Conservation (phyloP, 139 green algal genomes). For the Closterium sp. region DNA sequence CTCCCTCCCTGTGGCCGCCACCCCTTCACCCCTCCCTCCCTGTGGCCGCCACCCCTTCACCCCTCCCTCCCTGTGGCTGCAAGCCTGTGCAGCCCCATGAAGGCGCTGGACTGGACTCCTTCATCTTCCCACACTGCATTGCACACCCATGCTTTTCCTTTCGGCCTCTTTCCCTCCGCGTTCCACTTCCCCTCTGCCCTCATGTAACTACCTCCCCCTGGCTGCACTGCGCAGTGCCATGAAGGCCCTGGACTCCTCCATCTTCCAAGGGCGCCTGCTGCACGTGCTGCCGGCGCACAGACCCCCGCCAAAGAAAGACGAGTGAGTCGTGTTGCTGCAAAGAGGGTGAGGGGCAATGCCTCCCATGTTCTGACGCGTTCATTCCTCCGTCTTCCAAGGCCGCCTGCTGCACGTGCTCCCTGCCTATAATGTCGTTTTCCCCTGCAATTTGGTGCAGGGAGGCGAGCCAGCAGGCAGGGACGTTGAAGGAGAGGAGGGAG, state of each 20-base stretch:
- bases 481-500: slow-evolving; percentile 72
- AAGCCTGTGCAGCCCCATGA: background rate
- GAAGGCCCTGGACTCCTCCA: slow-evolving; percentile 58
- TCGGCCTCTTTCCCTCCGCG: background rate
- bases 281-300: slow-evolving; percentile 83
- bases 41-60: background rate
- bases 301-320: background rate
- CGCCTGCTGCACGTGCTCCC: slow-evolving; percentile 92
- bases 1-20: background rate
- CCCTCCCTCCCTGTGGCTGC: background rate
- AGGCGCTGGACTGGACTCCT: background rate
- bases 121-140: background rate
- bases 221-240: slow-evolving; percentile 42
- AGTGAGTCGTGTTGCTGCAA: background rate
- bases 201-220: too few relatives aligned
- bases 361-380: too few relatives aligned
- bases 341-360: too few relatives aligned
- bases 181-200: too few relatives aligned
- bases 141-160: background rate
- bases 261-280: slow-evolving; percentile 88
- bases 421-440: too few relatives aligned
- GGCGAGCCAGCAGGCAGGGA: background rate
- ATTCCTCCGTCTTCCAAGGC: slow-evolving; percentile 79
- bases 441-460: too few relatives aligned
- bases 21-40: background rate